Evolutionary conservation across 768 basidiomycete genomes (phyloP), one percentile per base, ranked within the genome.

Genomic region (Chalciporus sphaerocephalus): DNA sequence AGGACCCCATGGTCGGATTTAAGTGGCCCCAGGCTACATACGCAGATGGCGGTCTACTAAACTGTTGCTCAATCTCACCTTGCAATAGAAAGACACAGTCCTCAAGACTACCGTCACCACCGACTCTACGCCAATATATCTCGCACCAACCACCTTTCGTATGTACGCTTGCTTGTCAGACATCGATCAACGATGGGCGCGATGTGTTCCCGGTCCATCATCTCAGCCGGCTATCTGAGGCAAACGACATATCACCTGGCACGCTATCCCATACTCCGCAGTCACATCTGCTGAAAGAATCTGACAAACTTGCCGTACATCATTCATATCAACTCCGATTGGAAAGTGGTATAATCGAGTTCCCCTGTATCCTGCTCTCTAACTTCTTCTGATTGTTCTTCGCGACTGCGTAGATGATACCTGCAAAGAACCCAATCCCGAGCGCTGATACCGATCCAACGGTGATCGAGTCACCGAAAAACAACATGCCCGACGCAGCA

Each of bases 401-500:
- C 43, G 94, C 95, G 13, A 95, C 74, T 11, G 94, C 91, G 64
- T 97, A 98, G 48, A 96, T 72, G 40, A 96, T 58, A 15, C 94
- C 94, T 28, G 94, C 90, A 59, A 94, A 78, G 69, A 97, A 97
- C 3, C 96, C 96, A 36, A 89, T 78, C 1, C 74, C 69, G 44
- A 99, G 82, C 25, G 93, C 92, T 10, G 87, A 85, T 39, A 97
- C 86, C 15, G 91, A 94, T 35, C 93, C 89, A 40, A 85, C 61
- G 7, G 91, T 96, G 36, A 91, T 85, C 20, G 83, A 69, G 65
- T 99, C 94, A 34, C 92, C 92, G 62, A 96, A 96, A 71, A 96
- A 96, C 49, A 99, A 66, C 85, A 99, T 91, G 18, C 96, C 96
- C n/a, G 93, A 96, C 12, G 92, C 94, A 6, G 96, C 96, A 38